A percentile compares a stretch with the other conserved stretches of the same genome.
Conservation (phyloP, 106 monocot species). For the Dendrobium officinale region DNA sequence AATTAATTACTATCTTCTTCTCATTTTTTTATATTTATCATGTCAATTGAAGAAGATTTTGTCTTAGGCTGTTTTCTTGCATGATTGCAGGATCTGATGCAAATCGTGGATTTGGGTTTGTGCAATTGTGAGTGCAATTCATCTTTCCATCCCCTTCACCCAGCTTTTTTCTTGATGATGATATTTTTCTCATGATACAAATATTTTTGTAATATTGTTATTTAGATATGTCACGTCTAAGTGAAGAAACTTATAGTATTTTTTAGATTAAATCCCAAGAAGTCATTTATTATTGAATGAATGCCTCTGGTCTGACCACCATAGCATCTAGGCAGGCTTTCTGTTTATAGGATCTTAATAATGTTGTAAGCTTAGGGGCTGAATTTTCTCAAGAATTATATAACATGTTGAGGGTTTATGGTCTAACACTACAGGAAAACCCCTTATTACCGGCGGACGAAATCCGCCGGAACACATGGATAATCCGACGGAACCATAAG, state of each 20-base stretch:
- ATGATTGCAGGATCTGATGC: constrained; percentile 41
- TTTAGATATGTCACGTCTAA: not conserved
- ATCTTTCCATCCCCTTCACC: not conserved
- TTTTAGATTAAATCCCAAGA: not conserved
- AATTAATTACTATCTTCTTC: not conserved
- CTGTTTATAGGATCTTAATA: not conserved
- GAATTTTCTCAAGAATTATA: no score
- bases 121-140: constrained; percentile 58
- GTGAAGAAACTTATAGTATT: not conserved
- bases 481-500: no score
- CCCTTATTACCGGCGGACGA: no score
- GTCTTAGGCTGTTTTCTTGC: constrained; percentile 3
- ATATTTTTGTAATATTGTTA: not conserved
- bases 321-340: not conserved
- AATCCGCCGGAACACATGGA: no score
- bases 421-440: no score
- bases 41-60: not conserved
- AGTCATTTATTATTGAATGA: not conserved
- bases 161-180: not conserved
- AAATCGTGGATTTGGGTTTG: constrained; percentile 60
- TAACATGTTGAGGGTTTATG: no score
- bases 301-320: not conserved
- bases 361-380: no score
- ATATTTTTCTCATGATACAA: not conserved
- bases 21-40: not conserved